Evolutionary conservation across 345 rosid genomes (phyloP).

Genomic region (Ricinus communis): DNA sequence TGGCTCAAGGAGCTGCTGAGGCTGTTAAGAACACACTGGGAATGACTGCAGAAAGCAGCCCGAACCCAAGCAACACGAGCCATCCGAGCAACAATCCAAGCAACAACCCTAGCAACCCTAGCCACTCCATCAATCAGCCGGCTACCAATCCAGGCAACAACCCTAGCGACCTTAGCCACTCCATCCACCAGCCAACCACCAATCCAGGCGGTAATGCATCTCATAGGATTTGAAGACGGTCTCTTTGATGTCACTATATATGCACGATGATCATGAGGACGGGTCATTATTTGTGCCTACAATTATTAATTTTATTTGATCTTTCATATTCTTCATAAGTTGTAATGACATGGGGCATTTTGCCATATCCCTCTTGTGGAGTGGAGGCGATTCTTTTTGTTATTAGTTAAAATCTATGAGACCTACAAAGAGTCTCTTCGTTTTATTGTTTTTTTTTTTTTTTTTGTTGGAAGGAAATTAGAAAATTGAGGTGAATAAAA

Average conservation of each 20-base stretch:
- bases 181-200: neutral
- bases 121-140: neutral
- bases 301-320: neutral
- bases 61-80: neutral
- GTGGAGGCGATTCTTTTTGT: neutral
- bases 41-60: conserved; percentile 12
- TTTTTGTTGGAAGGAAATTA: too few relatives aligned
- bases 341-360: neutral
- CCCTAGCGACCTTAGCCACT: neutral
- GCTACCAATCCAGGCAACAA: neutral
- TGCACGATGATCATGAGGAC: too few relatives aligned
- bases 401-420: too few relatives aligned
- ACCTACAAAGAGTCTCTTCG: too few relatives aligned
- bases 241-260: too few relatives aligned
- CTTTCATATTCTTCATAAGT: neutral
- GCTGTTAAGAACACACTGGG: conserved; percentile 36
- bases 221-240: too few relatives aligned
- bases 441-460: too few relatives aligned
- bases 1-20: conserved; percentile 38
- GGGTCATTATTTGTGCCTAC: neutral
- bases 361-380: neutral
- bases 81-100: too few relatives aligned
- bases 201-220: too few relatives aligned
- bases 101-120: neutral
- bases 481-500: too few relatives aligned